Conservation (phyloP, 495 filamentous ascomycete genomes). For the Penicillium herquei region DNA sequence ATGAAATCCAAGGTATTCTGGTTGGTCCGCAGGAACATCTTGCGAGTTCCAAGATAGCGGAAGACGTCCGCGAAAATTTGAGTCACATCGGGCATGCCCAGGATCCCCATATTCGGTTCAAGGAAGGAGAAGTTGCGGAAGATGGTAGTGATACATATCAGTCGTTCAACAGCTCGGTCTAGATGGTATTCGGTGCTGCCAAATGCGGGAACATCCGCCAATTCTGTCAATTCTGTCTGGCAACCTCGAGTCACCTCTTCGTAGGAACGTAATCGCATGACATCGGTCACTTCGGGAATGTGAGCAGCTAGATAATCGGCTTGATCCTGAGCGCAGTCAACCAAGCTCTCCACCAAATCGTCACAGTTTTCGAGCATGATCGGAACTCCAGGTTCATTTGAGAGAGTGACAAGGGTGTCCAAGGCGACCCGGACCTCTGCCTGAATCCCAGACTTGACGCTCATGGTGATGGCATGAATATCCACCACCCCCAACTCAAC, state of each 20-base stretch:
- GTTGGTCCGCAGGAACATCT: slow-evolving; percentile 76
- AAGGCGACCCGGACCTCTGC: slow-evolving; percentile 84
- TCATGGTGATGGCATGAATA: slow-evolving; percentile 86
- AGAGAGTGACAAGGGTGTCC: slow-evolving; percentile 75
- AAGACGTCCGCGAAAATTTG: slow-evolving; percentile 79
- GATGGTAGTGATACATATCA: slow-evolving; percentile 90
- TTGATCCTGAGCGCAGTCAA: slow-evolving; percentile 90
- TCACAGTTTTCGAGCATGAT: slow-evolving; percentile 75
- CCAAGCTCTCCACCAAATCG: slow-evolving; percentile 79
- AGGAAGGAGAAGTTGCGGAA: slow-evolving; percentile 88
- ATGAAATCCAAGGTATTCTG: slow-evolving; percentile 89
- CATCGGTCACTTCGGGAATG: slow-evolving; percentile 79
- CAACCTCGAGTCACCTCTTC: slow-evolving; percentile 82
- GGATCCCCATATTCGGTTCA: slow-evolving; percentile 66
- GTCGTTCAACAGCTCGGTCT: slow-evolving; percentile 78
- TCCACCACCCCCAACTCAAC: slow-evolving; percentile 83
- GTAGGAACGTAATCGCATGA: slow-evolving; percentile 75
- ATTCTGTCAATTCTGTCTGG: slow-evolving; percentile 62
- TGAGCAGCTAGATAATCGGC: slow-evolving; percentile 75
- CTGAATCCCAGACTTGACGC: slow-evolving; percentile 87
- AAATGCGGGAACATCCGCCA: slow-evolving; percentile 69
- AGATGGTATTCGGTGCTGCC: slow-evolving; percentile 79
- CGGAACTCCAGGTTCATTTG: slow-evolving; percentile 58
- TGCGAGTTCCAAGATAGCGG: slow-evolving; percentile 84
- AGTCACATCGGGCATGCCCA: slow-evolving; percentile 73